Percentiles rank a stretch among this genome's conserved stretches.
Conservation (phyloP, 495 filamentous ascomycete genomes). For the Aeminium ludgeri region DNA sequence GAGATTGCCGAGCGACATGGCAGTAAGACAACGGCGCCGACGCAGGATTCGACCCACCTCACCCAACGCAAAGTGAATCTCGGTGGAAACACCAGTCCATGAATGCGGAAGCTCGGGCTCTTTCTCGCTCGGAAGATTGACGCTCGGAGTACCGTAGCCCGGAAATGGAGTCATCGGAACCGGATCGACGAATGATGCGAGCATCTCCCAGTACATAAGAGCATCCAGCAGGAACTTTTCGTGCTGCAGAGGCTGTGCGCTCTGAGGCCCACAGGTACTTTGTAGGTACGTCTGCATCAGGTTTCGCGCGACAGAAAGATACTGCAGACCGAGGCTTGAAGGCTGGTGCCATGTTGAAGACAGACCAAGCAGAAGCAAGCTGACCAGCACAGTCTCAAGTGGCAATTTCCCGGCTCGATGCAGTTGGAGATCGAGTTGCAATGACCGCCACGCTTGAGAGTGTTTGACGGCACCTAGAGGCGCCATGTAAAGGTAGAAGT, state of each 20-base stretch:
- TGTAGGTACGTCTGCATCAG: slow-evolving; percentile 1
- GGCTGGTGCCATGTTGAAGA: slow-evolving; percentile 5
- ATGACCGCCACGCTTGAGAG: slow-evolving; percentile 1
- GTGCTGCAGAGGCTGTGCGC: neutral
- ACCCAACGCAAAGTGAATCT: slow-evolving; percentile 1
- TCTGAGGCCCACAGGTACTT: neutral
- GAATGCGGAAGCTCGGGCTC: neutral
- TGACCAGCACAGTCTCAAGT: neutral
- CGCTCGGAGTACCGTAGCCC: neutral
- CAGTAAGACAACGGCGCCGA: neutral
- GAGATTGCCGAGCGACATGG: neutral
- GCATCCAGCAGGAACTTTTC: slow-evolving; percentile 2
- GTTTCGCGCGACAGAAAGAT: slow-evolving; percentile 1
- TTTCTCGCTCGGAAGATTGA: neutral
- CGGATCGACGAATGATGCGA: slow-evolving; percentile 2
- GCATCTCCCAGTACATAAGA: slow-evolving; percentile 5
- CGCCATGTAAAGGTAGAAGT: slow-evolving; percentile 2
- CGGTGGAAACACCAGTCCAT: neutral
- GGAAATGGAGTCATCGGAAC: slow-evolving; percentile 1
- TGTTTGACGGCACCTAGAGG: neutral
- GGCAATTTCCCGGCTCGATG: neutral
- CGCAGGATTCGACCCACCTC: slow-evolving; percentile 1
- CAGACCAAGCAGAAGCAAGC: slow-evolving; percentile 1
- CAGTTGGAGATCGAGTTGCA: slow-evolving; percentile 2
- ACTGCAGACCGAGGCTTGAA: slow-evolving; percentile 1